Conservation (phyloP, 1,139 yeast genomes). For the Meyerozyma smithsonii region DNA sequence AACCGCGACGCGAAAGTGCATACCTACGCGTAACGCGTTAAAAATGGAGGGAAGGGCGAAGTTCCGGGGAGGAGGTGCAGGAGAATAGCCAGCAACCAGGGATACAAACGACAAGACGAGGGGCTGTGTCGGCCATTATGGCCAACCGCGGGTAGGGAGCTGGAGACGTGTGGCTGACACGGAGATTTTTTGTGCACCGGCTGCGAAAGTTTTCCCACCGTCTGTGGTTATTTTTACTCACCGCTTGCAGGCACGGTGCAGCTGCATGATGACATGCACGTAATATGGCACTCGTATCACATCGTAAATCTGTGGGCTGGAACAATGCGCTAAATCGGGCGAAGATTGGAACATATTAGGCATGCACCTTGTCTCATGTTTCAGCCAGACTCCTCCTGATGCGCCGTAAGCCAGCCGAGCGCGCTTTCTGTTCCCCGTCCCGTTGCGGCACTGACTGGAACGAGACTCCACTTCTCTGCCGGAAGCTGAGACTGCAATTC, state of each 20-base stretch:
- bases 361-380: too few species aligned
- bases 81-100: not conserved
- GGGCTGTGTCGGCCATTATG: too few species aligned
- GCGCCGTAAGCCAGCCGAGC: slow-evolving; percentile 42
- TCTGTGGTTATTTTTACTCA: too few species aligned
- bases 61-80: too few species aligned
- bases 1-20: not conserved
- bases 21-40: slow-evolving; percentile 1
- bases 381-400: slow-evolving; percentile 10
- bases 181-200: not conserved
- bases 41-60: too few species aligned
- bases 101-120: too few species aligned
- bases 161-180: not conserved
- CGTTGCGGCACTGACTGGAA: slow-evolving; percentile 53
- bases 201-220: too few species aligned
- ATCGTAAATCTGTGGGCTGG: not conserved
- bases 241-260: not conserved
- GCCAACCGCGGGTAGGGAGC: too few species aligned
- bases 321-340: not conserved
- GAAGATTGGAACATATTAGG: not conserved
- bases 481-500: slow-evolving; percentile 22
- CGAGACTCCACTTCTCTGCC: slow-evolving; percentile 31
- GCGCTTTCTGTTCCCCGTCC: slow-evolving; percentile 45
- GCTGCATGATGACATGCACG: not conserved
- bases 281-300: not conserved